phyloP scores from a whole-genome alignment of 805 yeast species.

The Candida cerambycidarum region DNA sequence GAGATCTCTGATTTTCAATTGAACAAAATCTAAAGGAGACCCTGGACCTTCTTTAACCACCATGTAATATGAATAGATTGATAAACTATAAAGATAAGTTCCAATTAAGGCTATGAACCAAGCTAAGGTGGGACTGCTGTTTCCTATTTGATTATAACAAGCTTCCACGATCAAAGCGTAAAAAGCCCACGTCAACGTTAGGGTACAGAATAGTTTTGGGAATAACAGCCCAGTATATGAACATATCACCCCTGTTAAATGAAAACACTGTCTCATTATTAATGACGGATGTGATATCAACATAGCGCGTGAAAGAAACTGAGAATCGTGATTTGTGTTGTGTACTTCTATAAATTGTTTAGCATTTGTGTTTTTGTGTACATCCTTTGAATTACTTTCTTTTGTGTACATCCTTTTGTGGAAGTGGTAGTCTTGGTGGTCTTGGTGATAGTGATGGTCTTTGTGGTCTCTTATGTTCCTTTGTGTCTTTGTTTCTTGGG shows the following conservation, averaged over 20 bases:
- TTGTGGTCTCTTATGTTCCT: too few relatives aligned
- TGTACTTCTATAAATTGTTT: too few relatives aligned
- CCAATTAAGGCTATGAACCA: conserved; percentile 22
- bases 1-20: conserved; percentile 32
- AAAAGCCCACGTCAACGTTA: conserved; percentile 48
- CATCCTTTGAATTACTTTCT: background rate
- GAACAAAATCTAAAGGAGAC: conserved; percentile 58
- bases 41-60: conserved; percentile 62
- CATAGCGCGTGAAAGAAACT: conserved; percentile 13
- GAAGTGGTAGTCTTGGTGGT: too few relatives aligned
- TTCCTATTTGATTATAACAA: conserved; percentile 18
- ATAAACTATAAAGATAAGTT: conserved; percentile 29
- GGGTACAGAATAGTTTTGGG: conserved; percentile 49
- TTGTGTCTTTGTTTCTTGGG: too few relatives aligned
- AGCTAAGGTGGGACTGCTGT: conserved; percentile 15
- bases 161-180: conserved; percentile 29
- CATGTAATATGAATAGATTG: conserved; percentile 51
- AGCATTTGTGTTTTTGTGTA: background rate
- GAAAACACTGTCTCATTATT: conserved; percentile 19
- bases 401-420: too few relatives aligned
- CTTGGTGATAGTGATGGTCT: too few relatives aligned
- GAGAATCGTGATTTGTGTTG: background rate
- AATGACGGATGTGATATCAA: conserved; percentile 24
- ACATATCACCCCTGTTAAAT: conserved; percentile 10
- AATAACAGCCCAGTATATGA: conserved; percentile 29